Evolutionary conservation across 2,329 filamentous ascomycete species (phyloP).

Genomic region (Elsinoe perseae): DNA sequence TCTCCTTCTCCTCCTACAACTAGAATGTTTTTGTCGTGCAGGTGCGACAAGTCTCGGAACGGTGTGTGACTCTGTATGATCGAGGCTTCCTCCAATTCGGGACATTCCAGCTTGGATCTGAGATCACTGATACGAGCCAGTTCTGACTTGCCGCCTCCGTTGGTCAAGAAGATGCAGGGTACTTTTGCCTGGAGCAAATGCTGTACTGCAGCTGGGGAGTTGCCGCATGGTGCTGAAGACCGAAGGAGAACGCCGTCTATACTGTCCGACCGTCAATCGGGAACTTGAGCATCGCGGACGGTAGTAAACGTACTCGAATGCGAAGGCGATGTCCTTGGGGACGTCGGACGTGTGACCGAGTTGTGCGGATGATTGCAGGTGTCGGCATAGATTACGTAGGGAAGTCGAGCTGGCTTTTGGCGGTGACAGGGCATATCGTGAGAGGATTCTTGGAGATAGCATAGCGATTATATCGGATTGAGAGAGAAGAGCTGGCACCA

Average conservation of each 20-base stretch:
- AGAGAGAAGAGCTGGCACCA: too few species aligned
- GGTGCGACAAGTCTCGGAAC: slow-evolving; percentile 62
- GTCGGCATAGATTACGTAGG: neutral
- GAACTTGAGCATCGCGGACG: neutral
- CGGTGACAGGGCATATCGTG: neutral
- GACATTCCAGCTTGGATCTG: slow-evolving; percentile 51
- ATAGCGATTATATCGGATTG: neutral
- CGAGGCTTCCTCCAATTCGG: slow-evolving; percentile 57
- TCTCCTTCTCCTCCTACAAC: slow-evolving; percentile 43
- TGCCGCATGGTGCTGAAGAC: slow-evolving; percentile 67
- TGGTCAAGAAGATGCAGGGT: slow-evolving; percentile 91
- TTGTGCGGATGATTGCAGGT: neutral
- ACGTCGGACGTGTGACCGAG: neutral
- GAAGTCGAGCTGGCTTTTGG: neutral
- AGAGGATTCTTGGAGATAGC: neutral
- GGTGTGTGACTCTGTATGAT: slow-evolving; percentile 91
- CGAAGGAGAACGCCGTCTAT: slow-evolving; percentile 96
- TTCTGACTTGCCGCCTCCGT: slow-evolving; percentile 85
- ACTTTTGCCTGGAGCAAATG: slow-evolving; percentile 68
- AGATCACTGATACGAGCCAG: slow-evolving; percentile 63
- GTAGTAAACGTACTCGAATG: slow-evolving; percentile 44
- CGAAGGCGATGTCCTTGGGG: slow-evolving; percentile 46
- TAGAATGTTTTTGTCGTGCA: slow-evolving; percentile 46
- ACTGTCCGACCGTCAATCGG: slow-evolving; percentile 35
- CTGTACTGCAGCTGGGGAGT: slow-evolving; percentile 64